Percentiles rank a stretch among this genome's conserved stretches.
phyloP scores from a whole-genome alignment of 306 rosid genomes.

The Castanea mollissima region DNA sequence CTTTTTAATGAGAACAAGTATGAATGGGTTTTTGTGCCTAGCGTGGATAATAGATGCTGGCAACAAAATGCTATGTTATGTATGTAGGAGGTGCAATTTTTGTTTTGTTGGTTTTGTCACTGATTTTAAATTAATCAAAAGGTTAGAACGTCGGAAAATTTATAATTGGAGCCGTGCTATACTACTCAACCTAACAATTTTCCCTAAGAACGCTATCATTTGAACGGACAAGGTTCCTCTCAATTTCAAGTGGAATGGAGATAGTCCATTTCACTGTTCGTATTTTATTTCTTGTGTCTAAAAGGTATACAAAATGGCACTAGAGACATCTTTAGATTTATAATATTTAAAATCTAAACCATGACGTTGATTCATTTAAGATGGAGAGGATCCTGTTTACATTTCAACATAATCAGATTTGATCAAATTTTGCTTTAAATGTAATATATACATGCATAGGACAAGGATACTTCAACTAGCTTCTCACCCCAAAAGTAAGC shows the following conservation, averaged over 20 bases:
- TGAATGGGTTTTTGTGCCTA: slow-evolving; percentile 4
- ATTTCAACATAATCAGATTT: background rate
- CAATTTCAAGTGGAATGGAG: too few species aligned
- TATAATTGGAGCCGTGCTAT: background rate
- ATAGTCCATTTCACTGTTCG: too few species aligned
- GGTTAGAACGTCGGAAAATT: background rate
- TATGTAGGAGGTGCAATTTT: background rate
- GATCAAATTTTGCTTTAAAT: background rate
- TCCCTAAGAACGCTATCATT: too few species aligned
- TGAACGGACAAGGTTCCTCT: too few species aligned
- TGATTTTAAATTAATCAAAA: background rate
- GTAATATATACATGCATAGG: background rate
- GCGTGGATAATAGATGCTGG: background rate
- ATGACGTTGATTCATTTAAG: background rate
- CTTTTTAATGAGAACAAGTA: background rate
- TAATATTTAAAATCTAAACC: too few species aligned
- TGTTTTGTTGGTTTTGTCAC: background rate
- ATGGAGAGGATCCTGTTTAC: background rate
- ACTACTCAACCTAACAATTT: too few species aligned
- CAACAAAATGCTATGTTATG: slow-evolving; percentile 1
- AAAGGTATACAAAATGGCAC: too few species aligned
- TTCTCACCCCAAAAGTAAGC: background rate
- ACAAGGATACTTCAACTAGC: background rate
- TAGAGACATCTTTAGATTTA: too few species aligned
- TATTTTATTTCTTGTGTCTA: too few species aligned